A percentile compares a stretch with the other conserved stretches of the same genome.
phyloP scores from a whole-genome alignment of 73 alveolate genomes.

The Blepharisma stoltei region DNA sequence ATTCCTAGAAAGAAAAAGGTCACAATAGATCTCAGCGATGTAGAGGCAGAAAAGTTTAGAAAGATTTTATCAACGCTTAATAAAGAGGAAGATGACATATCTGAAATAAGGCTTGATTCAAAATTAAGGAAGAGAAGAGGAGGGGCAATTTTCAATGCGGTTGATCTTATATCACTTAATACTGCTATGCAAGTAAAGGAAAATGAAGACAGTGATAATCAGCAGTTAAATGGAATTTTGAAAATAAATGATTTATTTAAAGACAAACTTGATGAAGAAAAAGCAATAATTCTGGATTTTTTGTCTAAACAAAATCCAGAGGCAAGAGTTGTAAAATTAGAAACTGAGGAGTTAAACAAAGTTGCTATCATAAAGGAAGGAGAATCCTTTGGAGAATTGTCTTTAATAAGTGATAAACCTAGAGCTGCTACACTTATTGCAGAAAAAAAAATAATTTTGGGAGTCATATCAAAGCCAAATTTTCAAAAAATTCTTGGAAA shows the following conservation, averaged over 20 bases:
- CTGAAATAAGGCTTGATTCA: no score
- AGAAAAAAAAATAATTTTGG: conserved; percentile 35
- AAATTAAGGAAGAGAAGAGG: no score
- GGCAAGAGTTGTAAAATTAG: not conserved
- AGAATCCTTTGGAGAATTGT: conserved; percentile 58
- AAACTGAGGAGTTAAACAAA: not conserved
- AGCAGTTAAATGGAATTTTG: not conserved
- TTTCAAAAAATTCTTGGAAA: conserved; percentile 43
- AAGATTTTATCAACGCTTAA: not conserved
- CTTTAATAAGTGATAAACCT: conserved; percentile 58
- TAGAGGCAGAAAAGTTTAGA: not conserved
- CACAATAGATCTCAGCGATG: not conserved
- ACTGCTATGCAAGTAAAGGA: no score
- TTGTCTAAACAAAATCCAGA: not conserved
- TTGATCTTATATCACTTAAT: no score
- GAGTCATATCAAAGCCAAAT: conserved; percentile 39
- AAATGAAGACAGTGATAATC: no score
- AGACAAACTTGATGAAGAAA: not conserved
- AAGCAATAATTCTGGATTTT: not conserved
- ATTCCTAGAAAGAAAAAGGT: not conserved
- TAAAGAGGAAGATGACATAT: no score
- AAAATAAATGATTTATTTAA: not conserved
- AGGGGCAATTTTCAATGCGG: no score
- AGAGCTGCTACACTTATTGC: conserved; percentile 57
- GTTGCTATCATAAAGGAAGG: conserved; percentile 33